Percentiles rank a stretch among this genome's conserved stretches.
Conservation (phyloP, 2,329 filamentous ascomycete species). For the Hypoxylon sp. region DNA sequence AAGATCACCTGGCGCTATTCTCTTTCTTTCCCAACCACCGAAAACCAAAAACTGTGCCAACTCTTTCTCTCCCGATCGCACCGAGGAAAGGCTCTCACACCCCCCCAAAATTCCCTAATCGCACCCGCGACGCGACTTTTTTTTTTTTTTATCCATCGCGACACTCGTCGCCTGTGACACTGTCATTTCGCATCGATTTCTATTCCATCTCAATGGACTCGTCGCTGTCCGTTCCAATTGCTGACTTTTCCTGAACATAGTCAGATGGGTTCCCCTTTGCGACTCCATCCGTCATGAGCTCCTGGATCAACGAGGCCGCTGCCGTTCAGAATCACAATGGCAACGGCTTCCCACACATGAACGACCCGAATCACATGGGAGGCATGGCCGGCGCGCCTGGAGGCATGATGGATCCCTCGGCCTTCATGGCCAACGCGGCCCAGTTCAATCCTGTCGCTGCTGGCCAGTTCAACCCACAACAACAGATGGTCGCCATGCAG, state of each 20-base stretch:
- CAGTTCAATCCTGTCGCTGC: conserved; percentile 66
- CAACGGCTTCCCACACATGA: conserved; percentile 71
- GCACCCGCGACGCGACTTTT: conserved; percentile 55
- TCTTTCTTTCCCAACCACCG: conserved; percentile 35
- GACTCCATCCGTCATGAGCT: conserved; percentile 68
- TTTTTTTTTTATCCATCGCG: conserved; percentile 47
- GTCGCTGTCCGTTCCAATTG: conserved; percentile 48
- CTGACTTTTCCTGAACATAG: conserved; percentile 53
- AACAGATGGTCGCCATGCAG: conserved; percentile 72
- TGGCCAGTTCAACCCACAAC: conserved; percentile 62
- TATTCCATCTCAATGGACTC: conserved; percentile 54
- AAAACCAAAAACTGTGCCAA: conserved; percentile 35
- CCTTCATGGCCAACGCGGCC: conserved; percentile 66
- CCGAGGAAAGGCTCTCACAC: conserved; percentile 45
- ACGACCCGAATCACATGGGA: conserved; percentile 63
- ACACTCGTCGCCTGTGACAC: conserved; percentile 47
- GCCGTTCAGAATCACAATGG: conserved; percentile 74
- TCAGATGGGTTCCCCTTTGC: conserved; percentile 58
- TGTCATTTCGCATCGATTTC: conserved; percentile 49
- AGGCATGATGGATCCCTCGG: conserved; percentile 70
- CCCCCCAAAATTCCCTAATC: conserved; percentile 44
- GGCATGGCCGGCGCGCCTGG: conserved; percentile 40
- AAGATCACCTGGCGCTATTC: conserved; percentile 18
- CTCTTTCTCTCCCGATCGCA: conserved; percentile 44
- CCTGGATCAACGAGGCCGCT: conserved; percentile 74